Evolutionary conservation across 768 basidiomycete species (phyloP), one percentile per base, ranked within the genome.

Genomic region (Calvatia gigantea): DNA sequence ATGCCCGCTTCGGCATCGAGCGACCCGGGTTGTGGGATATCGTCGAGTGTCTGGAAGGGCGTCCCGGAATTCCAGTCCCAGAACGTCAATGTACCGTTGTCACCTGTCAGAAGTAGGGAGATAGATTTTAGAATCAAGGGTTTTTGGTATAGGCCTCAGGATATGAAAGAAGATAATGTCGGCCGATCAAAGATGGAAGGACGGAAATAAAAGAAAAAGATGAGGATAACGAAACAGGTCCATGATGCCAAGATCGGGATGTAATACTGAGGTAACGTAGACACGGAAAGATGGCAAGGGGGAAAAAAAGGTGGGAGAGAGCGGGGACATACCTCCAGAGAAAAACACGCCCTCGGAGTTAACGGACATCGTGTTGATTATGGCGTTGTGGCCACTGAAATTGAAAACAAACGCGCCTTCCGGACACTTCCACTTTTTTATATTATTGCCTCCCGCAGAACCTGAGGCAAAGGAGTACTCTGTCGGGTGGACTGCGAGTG

Each of bases 391-490:
- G 0, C 97, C 97, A 41, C 84, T 77, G 69, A 98, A 97, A 73
- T 98, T 99, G 79, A 90, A 92, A 2, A 98, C 96, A 61, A 99
- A 98, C 2, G 84, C 70, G 43, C 97, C 97, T 60, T 98, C 93
- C 4, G 97, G 97, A 63, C 94, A 98, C 64, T 96, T 97, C 96
- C 96, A 99, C 70, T 98, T 98, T 68, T 99, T 99, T 75, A 99
- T 98, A 70, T 98, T 98, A 76, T 98, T 98, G 0, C 95, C 97
- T n/a, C 97, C 97, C 0, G 96, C 91, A 23, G 92, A 94, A 46
- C 91, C 97, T 2, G 88, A 89, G 2, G 94, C 97, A 65, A 99
- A 99, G 29, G 89, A 90, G 75, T 94, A 98, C 64, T 98, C 97
- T 3, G 91, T 93, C 1, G 96, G 96, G 67, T 98, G 95, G 53